These are phyloP conservation scores for Naganishia sp. DNA, from an alignment of 1,284 basidiomycete genomes.

Conservation along the genomic window DNA sequence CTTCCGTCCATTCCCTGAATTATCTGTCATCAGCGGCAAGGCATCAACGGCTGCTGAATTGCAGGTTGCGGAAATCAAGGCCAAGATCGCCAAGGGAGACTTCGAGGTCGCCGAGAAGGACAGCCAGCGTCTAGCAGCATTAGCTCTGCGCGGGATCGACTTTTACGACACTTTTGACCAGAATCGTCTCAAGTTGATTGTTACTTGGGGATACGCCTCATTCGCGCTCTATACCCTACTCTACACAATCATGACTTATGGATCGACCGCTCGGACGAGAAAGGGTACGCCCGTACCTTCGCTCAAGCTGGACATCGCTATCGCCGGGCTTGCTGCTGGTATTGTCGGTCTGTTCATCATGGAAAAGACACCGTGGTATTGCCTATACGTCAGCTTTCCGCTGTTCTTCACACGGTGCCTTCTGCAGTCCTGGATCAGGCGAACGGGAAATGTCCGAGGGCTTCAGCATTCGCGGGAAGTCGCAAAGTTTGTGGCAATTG, in stretches of 20 bases:
- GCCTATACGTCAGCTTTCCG: constrained; percentile 73
- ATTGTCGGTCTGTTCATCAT: not conserved
- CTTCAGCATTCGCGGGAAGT: too few species aligned
- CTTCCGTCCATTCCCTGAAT: constrained; percentile 21
- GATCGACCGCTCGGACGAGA: not conserved
- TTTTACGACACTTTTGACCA: constrained; percentile 87
- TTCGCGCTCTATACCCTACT: constrained; percentile 60
- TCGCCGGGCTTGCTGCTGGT: not conserved
- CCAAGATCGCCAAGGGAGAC: constrained; percentile 39
- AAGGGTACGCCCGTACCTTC: not conserved
- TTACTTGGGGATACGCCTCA: constrained; percentile 71
- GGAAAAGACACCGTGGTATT: constrained; percentile 66
- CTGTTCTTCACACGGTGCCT: constrained; percentile 61
- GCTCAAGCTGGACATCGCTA: not conserved
- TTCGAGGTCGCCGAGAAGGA: constrained; percentile 61
- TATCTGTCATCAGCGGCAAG: constrained; percentile 15
- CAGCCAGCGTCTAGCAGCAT: constrained; percentile 62
- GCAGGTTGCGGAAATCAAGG: not conserved
- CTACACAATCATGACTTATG: constrained; percentile 40
- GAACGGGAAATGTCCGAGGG: too few species aligned
- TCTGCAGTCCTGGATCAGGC: not conserved
- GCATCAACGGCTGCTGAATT: not conserved
- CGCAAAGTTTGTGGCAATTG: not conserved
- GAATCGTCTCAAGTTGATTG: constrained; percentile 68
- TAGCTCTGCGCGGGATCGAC: constrained; percentile 66